Percentiles rank a stretch among this genome's conserved stretches.
Conservation (phyloP, 768 basidiomycete species). For the Lentinula sp. region DNA sequence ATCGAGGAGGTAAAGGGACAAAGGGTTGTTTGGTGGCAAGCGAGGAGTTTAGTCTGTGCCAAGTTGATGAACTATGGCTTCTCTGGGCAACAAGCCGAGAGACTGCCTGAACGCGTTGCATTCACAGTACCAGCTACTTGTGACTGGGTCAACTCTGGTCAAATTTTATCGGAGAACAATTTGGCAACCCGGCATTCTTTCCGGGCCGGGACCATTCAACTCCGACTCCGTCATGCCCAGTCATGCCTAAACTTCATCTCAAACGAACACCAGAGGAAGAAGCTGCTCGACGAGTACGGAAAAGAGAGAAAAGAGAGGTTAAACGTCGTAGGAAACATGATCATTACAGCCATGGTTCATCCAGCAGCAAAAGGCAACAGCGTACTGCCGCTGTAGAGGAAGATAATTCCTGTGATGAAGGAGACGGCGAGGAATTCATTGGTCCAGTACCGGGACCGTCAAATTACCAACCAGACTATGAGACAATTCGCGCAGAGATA, state of each 20-base stretch:
- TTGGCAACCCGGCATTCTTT: too few relatives aligned
- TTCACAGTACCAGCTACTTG: background rate
- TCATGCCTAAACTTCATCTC: constrained; percentile 40
- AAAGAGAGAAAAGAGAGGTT: constrained; percentile 29
- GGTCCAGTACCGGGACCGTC: constrained; percentile 6
- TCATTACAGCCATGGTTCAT: constrained; percentile 9
- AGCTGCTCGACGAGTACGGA: constrained; percentile 33
- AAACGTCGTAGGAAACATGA: constrained; percentile 22
- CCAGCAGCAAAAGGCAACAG: constrained; percentile 18
- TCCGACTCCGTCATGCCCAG: background rate
- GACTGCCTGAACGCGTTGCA: background rate
- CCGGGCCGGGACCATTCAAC: background rate
- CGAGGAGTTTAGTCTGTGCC: background rate
- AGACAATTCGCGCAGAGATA: constrained; percentile 42
- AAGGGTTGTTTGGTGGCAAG: background rate
- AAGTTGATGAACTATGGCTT: background rate
- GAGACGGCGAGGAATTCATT: constrained; percentile 19
- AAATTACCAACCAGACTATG: constrained; percentile 34
- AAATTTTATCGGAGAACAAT: background rate
- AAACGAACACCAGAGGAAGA: constrained; percentile 63
- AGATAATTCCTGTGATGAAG: constrained; percentile 46
- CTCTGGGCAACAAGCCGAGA: background rate
- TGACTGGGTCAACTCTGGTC: background rate
- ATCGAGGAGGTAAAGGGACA: background rate
- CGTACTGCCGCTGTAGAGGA: constrained; percentile 23